Percentiles rank a stretch among this genome's conserved stretches.
These are phyloP conservation scores for Candida ulmi DNA, from an alignment of 805 yeast genomes.

Conservation along the genomic window DNA sequence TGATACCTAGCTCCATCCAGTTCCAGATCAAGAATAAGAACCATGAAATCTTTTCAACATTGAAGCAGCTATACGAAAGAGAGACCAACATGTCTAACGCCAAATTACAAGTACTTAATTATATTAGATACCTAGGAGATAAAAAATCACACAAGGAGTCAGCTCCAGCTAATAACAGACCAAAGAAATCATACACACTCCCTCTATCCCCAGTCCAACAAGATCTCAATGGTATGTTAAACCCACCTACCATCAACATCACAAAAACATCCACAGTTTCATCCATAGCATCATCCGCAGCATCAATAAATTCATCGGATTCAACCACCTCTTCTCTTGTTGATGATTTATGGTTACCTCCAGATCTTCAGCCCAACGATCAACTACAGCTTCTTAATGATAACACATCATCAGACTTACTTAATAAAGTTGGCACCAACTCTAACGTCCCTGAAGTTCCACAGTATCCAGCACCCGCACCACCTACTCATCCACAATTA, in stretches of 20 bases:
- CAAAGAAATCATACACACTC: constrained; percentile 30
- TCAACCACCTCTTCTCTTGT: constrained; percentile 17
- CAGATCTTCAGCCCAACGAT: constrained; percentile 32
- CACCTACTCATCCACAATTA: constrained; percentile 7
- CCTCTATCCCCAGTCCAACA: constrained; percentile 15
- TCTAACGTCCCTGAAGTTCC: constrained; percentile 6
- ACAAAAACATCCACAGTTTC: not conserved
- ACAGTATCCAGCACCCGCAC: constrained; percentile 11
- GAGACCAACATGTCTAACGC: constrained; percentile 36
- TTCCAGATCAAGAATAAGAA: constrained; percentile 35
- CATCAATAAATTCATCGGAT: constrained; percentile 1
- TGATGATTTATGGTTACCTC: constrained; percentile 33
- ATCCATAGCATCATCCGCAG: constrained; percentile 1
- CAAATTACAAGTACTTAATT: constrained; percentile 28
- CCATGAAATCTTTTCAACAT: constrained; percentile 29
- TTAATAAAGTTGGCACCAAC: constrained; percentile 1
- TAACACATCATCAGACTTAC: constrained; percentile 12
- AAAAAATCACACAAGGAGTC: constrained; percentile 6
- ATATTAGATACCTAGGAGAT: constrained; percentile 24
- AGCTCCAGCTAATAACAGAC: not conserved
- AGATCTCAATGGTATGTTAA: constrained; percentile 10
- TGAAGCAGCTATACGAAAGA: constrained; percentile 30
- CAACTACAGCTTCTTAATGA: constrained; percentile 29
- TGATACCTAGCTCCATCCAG: constrained; percentile 35
- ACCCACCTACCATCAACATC: not conserved